These are phyloP conservation scores for Thermomucor indicae-seudaticae DNA, from an alignment of 371 early-diverging fungal species.

Conservation along the genomic window DNA sequence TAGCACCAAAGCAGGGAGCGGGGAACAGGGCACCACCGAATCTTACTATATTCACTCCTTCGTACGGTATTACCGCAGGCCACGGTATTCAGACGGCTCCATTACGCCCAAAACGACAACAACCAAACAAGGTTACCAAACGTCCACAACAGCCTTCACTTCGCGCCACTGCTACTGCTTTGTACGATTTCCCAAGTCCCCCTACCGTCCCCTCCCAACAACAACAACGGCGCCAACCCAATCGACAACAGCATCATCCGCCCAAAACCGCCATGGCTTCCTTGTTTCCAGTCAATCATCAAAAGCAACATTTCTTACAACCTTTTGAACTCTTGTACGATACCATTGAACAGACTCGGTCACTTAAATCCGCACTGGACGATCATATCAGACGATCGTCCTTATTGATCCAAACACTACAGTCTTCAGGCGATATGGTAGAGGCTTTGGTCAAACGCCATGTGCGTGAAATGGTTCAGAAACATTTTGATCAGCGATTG, in stretches of 20 bases:
- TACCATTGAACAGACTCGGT: conserved; percentile 48
- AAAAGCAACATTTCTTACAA: conserved; percentile 49
- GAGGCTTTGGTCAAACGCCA: conserved; percentile 68
- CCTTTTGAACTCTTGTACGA: conserved; percentile 58
- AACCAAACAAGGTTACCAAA: conserved; percentile 9
- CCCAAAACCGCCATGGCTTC: conserved; percentile 9
- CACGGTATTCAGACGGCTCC: conserved; percentile 52
- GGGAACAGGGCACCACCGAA: conserved; percentile 50
- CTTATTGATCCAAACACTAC: conserved; percentile 70
- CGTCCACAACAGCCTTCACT: conserved; percentile 7
- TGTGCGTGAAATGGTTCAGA: conserved; percentile 33
- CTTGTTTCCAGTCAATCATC: background rate
- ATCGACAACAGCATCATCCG: conserved; percentile 8
- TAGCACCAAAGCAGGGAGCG: conserved; percentile 33
- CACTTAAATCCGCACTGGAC: conserved; percentile 59
- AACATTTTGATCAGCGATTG: conserved; percentile 7
- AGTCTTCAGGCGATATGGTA: conserved; percentile 66
- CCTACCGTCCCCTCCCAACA: conserved; percentile 46
- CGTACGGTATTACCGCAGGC: conserved; percentile 40
- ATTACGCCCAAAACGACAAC: conserved; percentile 19
- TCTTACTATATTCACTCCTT: conserved; percentile 57
- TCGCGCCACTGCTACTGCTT: conserved; percentile 15
- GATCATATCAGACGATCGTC: conserved; percentile 74
- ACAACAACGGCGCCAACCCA: conserved; percentile 6
- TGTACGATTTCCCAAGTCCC: conserved; percentile 31